Evolutionary conservation across 306 rosid genomes (phyloP), one percentile per base, ranked within the genome.

Genomic region (Lablab purpureus): DNA sequence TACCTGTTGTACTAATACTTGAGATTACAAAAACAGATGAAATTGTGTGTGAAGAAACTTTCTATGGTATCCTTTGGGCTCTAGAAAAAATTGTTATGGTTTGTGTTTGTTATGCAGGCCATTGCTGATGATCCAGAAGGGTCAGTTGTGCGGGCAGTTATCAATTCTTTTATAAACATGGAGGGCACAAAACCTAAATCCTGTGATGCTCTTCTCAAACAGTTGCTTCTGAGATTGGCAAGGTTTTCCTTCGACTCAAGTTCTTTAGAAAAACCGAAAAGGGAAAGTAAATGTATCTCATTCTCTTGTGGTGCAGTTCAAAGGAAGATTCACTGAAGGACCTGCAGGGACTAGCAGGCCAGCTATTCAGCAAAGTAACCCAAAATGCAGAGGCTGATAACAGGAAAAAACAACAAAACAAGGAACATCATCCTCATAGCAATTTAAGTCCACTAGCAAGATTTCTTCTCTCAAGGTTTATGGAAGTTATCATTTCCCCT

Each of bases 391-490:
- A 89, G 66, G 77, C 88, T 5, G 88, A 87, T 79, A 86, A 41
- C 86, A 68, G 84, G 81, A 93, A 82, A 82, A 90, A 73, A 82
- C 96, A 83, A 83, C 94, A 81, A 74, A 88, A 80, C 87, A 91
- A 81, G 89, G 97, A 90, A 36, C 80, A 68, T 83, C 6, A 34
- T 34, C 78, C 96, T 59, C 86, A 90, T 71, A 84, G 93, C 81
- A 96, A 91, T 81, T 83, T 91, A 81, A 96, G 97, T 76, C 93
- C 99, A 14, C 94, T 96, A 4, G 99, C 99, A 50, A 88, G 97
- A 88, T 96, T 96, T 87, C 91, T 96, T 87, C 93, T 96, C 70
- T 91, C 99, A 50, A 96, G 99, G 99, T 96, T 78, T 62, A 84
- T 78, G 49, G 23, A 74, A 80, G 69, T 80, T 78, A 22, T 70